Evolutionary conservation across 1,284 basidiomycete genomes (phyloP).

Genomic region (Afroboletus lepidellus): DNA sequence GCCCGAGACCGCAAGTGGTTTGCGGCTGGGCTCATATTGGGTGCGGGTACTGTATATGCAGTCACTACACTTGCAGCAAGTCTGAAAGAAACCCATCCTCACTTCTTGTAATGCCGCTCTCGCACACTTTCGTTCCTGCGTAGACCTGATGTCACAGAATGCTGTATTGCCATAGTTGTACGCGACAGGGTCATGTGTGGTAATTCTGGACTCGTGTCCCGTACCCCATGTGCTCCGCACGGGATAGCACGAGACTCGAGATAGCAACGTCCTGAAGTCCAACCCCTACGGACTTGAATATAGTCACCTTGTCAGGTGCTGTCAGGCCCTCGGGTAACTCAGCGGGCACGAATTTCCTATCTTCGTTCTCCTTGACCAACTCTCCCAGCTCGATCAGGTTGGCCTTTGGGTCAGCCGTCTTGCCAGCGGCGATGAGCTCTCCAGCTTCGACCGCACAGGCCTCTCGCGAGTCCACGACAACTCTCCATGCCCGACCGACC

Average conservation of each 20-base stretch:
- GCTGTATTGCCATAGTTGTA: not conserved
- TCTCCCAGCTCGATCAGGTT: conserved; percentile 63
- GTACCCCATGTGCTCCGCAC: conserved; percentile 38
- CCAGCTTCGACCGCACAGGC: conserved; percentile 76
- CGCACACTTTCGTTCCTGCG: not conserved
- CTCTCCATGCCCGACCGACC: conserved; percentile 45
- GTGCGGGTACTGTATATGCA: conserved; percentile 4
- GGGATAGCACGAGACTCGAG: conserved; percentile 44
- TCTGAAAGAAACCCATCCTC: not conserved
- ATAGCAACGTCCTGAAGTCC: conserved; percentile 78
- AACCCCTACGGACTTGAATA: conserved; percentile 79
- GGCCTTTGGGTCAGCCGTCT: conserved; percentile 39
- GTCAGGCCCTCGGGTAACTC: conserved; percentile 34
- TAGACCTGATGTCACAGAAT: not conserved
- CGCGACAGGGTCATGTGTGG: conserved; percentile 25
- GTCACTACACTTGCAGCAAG: conserved; percentile 1
- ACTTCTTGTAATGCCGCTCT: not conserved
- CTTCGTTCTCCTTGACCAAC: conserved; percentile 38
- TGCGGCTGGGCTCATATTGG: conserved; percentile 20
- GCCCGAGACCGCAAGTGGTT: conserved; percentile 9
- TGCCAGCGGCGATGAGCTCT: conserved; percentile 61
- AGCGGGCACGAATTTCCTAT: conserved; percentile 17
- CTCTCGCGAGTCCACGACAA: conserved; percentile 72
- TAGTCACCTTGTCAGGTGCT: conserved; percentile 48
- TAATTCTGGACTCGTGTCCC: conserved; percentile 42